Conservation (phyloP, 116 monocot species). For the Phalaenopsis hybrid region DNA sequence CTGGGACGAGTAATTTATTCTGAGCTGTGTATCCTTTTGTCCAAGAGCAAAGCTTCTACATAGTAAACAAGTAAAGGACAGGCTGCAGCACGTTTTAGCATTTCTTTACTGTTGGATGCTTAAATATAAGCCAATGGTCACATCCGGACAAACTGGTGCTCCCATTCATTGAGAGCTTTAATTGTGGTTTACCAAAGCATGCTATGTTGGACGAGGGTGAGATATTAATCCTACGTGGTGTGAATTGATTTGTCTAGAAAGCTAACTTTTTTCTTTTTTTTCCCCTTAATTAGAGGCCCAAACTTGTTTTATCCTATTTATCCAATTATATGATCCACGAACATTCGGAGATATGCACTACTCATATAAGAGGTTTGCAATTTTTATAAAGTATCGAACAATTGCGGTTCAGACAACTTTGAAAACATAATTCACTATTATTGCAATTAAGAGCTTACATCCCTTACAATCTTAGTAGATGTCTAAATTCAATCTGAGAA, state of each 20-base stretch:
- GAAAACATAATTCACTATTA: background rate
- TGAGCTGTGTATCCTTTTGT: background rate
- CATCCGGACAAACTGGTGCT: background rate
- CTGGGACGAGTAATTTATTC: background rate
- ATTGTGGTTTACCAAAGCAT: background rate
- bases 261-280: too few relatives aligned
- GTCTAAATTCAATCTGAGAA: background rate
- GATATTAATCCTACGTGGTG: background rate
- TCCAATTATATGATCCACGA: too few relatives aligned
- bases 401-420: background rate
- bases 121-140: background rate
- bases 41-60: background rate
- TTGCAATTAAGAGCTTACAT: background rate
- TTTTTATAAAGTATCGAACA: too few relatives aligned
- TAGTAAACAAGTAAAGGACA: too few relatives aligned
- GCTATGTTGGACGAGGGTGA: background rate
- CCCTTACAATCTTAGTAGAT: background rate
- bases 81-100: background rate
- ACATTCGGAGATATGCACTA: too few relatives aligned
- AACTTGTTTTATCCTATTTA: too few relatives aligned
- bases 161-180: background rate
- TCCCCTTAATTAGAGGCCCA: too few relatives aligned
- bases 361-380: too few relatives aligned
- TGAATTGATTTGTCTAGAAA: background rate
- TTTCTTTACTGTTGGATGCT: background rate